Base-by-base conservation (phyloP, 352 stramenopile species). In the Phytophthora niederhauseri region DNA sequence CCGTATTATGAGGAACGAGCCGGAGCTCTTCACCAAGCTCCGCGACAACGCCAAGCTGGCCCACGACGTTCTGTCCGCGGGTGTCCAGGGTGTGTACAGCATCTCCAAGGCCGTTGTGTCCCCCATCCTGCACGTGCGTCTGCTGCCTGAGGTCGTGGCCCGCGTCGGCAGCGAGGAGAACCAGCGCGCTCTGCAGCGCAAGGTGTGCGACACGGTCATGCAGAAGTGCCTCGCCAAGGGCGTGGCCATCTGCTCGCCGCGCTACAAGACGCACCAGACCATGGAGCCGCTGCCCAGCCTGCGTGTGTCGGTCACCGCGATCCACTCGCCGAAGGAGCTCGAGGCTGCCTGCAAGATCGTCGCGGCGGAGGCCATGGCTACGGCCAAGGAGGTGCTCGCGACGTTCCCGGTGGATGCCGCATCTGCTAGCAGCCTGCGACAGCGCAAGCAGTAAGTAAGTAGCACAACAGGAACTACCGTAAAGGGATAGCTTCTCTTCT, bases 1-100 rank as follows among this genome's bases (percentile, higher is more conserved):
- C 38, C 82, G 78, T 30, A 87, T 97, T 73, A 90, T 98, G 77
- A 88, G 74, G 64, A 66, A 80, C 34, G 89, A 97, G 66, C 84
- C 87, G 24, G 61, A 90, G 63, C 73, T 94, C n/a, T 89, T 95
- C 41, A 72, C 59, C 41, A 81, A 82, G 67, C 78, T 95, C 14
- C 82, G 82, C 15, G 75, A 84, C 41, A 93, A 93, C 54, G 77
- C 87, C 11, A 76, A 79, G 58, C 61, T 91, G 8, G 80, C 75
- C n/a, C 82, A 92, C 70, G 73, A 87, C 38, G 68, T 72, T 51
- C 73, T 95, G 55, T 68, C 78, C 20, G 41, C 74, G 0, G 69
- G 71, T 6, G 55, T 84, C 8, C 67, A 82, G 56, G 59, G 73
- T 22, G 49, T 81, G 8, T 90, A 87, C 57, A 54, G 64, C 28